Percentiles rank a stretch among this genome's conserved stretches.
Evolutionary conservation across 805 yeast genomes (phyloP).

Genomic region (Saccharomycopsis selenospora): DNA sequence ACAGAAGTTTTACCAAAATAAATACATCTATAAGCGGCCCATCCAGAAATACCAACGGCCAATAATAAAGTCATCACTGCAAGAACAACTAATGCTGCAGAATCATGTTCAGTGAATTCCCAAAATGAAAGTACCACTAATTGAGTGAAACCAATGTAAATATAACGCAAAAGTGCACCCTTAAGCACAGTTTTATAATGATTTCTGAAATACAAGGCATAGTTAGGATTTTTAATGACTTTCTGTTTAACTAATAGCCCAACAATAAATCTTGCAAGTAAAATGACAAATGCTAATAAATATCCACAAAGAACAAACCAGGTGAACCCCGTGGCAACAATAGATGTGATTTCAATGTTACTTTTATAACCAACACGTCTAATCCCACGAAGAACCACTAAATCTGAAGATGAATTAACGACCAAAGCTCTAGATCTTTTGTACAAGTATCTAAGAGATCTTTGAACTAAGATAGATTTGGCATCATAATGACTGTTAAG

Average conservation of each 20-base stretch:
- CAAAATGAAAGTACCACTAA: slow-evolving; percentile 71
- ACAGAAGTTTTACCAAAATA: slow-evolving; percentile 58
- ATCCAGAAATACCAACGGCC: slow-evolving; percentile 51
- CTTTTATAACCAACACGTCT: slow-evolving; percentile 74
- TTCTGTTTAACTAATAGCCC: slow-evolving; percentile 41
- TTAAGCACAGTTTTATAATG: slow-evolving; percentile 58
- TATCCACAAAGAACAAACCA: slow-evolving; percentile 75
- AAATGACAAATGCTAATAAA: slow-evolving; percentile 54
- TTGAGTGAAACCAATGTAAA: slow-evolving; percentile 82
- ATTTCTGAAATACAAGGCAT: slow-evolving; percentile 42
- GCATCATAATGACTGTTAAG: slow-evolving; percentile 39
- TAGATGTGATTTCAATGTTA: slow-evolving; percentile 72
- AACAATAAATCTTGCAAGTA: slow-evolving; percentile 44
- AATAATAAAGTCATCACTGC: slow-evolving; percentile 66
- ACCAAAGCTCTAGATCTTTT: slow-evolving; percentile 34
- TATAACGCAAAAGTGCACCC: slow-evolving; percentile 72
- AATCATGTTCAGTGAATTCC: slow-evolving; percentile 78
- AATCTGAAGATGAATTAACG: slow-evolving; percentile 45
- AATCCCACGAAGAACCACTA: slow-evolving; percentile 77
- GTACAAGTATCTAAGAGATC: slow-evolving; percentile 35
- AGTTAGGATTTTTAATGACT: slow-evolving; percentile 40
- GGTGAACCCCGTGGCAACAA: slow-evolving; percentile 82
- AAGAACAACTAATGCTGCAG: slow-evolving; percentile 80
- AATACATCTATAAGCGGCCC: slow-evolving; percentile 60
- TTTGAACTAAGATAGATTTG: slow-evolving; percentile 69